Percentiles rank a stretch among this genome's conserved stretches.
Evolutionary conservation across 495 filamentous ascomycete genomes (phyloP).

Genomic region (Penicillium taxi): DNA sequence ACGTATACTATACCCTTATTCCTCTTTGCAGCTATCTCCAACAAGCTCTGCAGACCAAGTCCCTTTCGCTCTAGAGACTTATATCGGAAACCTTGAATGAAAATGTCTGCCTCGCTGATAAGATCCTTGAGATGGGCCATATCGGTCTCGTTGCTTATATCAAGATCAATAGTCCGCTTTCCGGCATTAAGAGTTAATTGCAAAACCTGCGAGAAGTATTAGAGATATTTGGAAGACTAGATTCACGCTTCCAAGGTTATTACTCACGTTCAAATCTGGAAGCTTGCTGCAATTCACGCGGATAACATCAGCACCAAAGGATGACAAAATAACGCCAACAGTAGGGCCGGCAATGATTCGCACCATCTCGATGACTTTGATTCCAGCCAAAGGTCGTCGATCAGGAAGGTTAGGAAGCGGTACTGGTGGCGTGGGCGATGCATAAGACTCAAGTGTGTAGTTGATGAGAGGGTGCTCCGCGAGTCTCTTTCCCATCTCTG

Average conservation of each 20-base stretch:
- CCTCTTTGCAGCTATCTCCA: conserved; percentile 34
- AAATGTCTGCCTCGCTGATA: conserved; percentile 47
- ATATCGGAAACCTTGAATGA: conserved; percentile 49
- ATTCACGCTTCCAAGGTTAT: not conserved
- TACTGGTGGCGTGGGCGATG: conserved; percentile 11
- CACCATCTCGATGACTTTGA: conserved; percentile 52
- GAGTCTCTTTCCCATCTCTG: conserved; percentile 18
- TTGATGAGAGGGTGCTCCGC: conserved; percentile 18
- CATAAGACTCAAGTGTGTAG: conserved; percentile 10
- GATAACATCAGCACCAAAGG: conserved; percentile 54
- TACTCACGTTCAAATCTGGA: conserved; percentile 30
- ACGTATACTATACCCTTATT: conserved; percentile 55
- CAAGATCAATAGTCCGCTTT: conserved; percentile 48
- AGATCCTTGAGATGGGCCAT: conserved; percentile 34
- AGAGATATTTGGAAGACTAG: not conserved
- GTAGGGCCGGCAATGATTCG: conserved; percentile 52
- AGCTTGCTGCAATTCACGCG: conserved; percentile 45
- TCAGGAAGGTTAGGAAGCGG: conserved; percentile 11
- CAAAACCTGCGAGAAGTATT: too few species aligned
- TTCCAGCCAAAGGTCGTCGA: conserved; percentile 42
- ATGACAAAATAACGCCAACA: conserved; percentile 43
- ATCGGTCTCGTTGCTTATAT: conserved; percentile 42
- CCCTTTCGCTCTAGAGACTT: conserved; percentile 44
- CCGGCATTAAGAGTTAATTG: conserved; percentile 43
- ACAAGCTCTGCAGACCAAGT: conserved; percentile 38